Evolutionary conservation across 495 filamentous ascomycete species (phyloP).

Genomic region (Tuber calosporum): DNA sequence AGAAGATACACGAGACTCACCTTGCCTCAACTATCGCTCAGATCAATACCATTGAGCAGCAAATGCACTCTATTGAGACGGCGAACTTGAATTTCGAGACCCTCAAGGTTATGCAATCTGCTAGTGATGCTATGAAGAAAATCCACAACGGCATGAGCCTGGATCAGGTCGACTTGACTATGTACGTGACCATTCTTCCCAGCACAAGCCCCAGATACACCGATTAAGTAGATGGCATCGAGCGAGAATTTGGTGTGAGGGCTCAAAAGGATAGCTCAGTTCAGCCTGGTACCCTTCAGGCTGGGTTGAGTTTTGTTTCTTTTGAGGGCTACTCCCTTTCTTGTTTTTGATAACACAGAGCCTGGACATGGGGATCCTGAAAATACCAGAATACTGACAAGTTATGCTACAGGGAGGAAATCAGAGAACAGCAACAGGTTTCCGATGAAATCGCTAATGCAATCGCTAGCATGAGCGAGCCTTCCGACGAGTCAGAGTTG

Average conservation of each 20-base stretch:
- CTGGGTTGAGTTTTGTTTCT: not conserved
- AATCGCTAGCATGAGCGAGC: slow-evolving; percentile 65
- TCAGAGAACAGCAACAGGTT: slow-evolving; percentile 84
- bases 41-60: slow-evolving; percentile 83
- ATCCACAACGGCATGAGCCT: slow-evolving; percentile 87
- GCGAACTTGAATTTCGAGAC: slow-evolving; percentile 99
- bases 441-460: slow-evolving; percentile 84
- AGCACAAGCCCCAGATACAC: not conserved
- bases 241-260: not conserved
- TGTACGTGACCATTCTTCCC: slow-evolving; percentile 55
- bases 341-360: not conserved
- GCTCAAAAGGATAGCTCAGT: not conserved
- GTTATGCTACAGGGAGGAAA: slow-evolving; percentile 62
- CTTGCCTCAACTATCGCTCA: slow-evolving; percentile 83
- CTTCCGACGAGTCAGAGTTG: slow-evolving; percentile 78
- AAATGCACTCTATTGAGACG: slow-evolving; percentile 93
- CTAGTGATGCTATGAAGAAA: slow-evolving; percentile 76
- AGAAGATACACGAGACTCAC: slow-evolving; percentile 86
- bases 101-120: slow-evolving; percentile 84
- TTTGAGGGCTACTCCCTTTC: not conserved
- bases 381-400: slow-evolving; percentile 17
- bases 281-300: not conserved
- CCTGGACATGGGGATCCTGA: not conserved
- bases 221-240: not conserved
- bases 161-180: slow-evolving; percentile 87